Base-by-base conservation (phyloP, 441 rosid species). In the Populus hybrid region DNA sequence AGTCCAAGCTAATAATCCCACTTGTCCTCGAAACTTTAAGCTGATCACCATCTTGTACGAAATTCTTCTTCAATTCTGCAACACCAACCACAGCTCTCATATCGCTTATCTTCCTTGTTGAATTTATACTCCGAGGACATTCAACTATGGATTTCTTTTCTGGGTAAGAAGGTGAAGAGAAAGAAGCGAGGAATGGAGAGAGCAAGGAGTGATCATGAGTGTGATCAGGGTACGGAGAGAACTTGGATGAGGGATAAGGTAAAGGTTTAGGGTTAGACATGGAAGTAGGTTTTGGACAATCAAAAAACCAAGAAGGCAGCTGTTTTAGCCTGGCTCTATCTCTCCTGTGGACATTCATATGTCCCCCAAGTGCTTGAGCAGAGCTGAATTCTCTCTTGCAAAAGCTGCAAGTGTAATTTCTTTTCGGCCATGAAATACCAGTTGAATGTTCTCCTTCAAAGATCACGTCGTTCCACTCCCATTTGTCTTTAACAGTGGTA, bases 261-360 rank as follows among this genome's bases (percentile, higher is more conserved):
- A 82, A 69, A 74, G 66, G 53, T 11, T 57, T 79, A 80, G 84
- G 82, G 69, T 72, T 81, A 53, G 81, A 71, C 57, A 42, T 80
- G 57, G 78, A 32, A 32, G 50, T 77, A 71, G 81, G 81, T 53
- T 72, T 82, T 46, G 80, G 82, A 71, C n/a, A 79, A 64, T 90
- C 89, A 71, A 87, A 82, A 81, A 85, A 82, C 87, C 91, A 89
- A 32, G 91, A 84, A 80, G 92, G 87, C 23, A 87, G 79, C 80
- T 87, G 90, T 71, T 88, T 86, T 74, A 93, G 79, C 82, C 84
- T 89, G 66, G 97, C 96, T 77, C 97, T 89, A 80, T 93, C 97
- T 85, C 93, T 89, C 77, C 96, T 87, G 77, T 93, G 97, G 40
- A 91, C 94, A 77, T 91, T 90, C 96, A 90, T 93, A 76, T 93